phyloP scores from a whole-genome alignment of 352 stramenopile species.

The Pythium periplocum region DNA sequence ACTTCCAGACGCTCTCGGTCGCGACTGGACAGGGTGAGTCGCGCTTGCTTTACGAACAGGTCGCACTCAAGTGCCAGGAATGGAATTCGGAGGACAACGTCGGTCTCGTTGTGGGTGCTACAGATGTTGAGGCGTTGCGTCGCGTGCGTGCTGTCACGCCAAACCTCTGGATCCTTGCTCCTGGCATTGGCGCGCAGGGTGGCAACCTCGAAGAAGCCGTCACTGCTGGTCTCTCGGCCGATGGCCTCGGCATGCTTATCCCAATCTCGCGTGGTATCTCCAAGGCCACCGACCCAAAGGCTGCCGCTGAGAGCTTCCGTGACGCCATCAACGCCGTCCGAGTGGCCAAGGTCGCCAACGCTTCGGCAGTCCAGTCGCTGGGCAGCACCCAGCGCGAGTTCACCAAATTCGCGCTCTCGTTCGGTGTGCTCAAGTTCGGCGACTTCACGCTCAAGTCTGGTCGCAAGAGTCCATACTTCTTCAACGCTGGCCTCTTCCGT shows the following conservation, averaged over 20 bases:
- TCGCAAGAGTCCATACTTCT: conserved; percentile 98
- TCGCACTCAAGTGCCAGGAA: conserved; percentile 85
- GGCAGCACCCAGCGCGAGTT: conserved; percentile 87
- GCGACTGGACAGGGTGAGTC: conserved; percentile 11
- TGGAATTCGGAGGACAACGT: conserved; percentile 91
- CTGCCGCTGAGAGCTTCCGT: conserved; percentile 87
- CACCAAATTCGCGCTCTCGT: conserved; percentile 93
- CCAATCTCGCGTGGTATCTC: conserved; percentile 97
- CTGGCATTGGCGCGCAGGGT: conserved; percentile 94
- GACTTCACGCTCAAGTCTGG: conserved; percentile 98
- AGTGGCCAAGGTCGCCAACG: conserved; percentile 33
- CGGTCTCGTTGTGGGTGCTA: conserved; percentile 97
- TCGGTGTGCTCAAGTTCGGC: conserved; percentile 97
- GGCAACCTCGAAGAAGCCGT: conserved; percentile 90
- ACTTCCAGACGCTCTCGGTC: conserved; percentile 90
- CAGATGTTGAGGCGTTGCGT: conserved; percentile 89
- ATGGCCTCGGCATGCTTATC: conserved; percentile 93
- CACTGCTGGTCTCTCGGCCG: conserved; percentile 59
- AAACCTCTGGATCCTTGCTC: conserved; percentile 96
- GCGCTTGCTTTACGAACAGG: conserved; percentile 82
- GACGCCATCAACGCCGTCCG: conserved; percentile 93
- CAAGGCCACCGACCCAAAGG: conserved; percentile 82
- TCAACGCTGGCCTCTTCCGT: conserved; percentile 98
- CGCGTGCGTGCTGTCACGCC: conserved; percentile 81
- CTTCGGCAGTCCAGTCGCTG: conserved; percentile 3